These are phyloP conservation scores for Colletotrichum sansevieriae DNA, from an alignment of 2,329 filamentous ascomycete species.

Conservation along the genomic window DNA sequence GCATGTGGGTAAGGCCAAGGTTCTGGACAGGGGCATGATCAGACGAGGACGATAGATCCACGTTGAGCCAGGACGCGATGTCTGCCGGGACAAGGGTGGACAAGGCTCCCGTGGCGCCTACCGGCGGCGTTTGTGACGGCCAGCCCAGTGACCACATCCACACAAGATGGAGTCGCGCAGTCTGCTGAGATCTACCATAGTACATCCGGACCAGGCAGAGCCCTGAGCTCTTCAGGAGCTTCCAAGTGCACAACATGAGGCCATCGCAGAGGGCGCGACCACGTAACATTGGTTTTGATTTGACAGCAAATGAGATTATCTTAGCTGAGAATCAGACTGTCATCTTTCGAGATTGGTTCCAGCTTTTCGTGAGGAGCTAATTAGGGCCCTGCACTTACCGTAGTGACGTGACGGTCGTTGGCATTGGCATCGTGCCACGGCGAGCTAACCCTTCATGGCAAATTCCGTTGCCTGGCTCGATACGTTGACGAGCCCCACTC, in stretches of 20 bases:
- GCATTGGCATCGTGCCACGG: not conserved
- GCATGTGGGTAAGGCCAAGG: conserved; percentile 9
- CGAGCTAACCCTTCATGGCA: conserved; percentile 10
- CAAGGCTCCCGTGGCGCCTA: conserved; percentile 25
- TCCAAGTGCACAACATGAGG: too few relatives aligned
- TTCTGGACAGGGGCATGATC: conserved; percentile 27
- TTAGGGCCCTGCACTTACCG: not conserved
- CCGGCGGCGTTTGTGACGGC: conserved; percentile 13
- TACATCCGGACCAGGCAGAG: too few relatives aligned
- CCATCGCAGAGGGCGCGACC: not conserved
- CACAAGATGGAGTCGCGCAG: not conserved
- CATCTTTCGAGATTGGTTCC: not conserved
- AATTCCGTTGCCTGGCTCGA: conserved; percentile 20
- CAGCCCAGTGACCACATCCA: conserved; percentile 12
- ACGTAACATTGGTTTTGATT: too few relatives aligned
- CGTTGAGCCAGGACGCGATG: conserved; percentile 11
- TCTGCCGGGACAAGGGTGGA: conserved; percentile 28
- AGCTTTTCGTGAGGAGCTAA: not conserved
- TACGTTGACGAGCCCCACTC: conserved; percentile 20
- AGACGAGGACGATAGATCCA: conserved; percentile 28
- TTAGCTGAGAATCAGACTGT: not conserved
- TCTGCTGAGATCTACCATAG: not conserved
- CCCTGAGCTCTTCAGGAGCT: too few relatives aligned
- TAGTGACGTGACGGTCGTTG: conserved; percentile 4
- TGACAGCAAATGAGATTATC: too few relatives aligned